Conservation (phyloP, 306 rosid genomes). For the Vachellia pachyceras region DNA sequence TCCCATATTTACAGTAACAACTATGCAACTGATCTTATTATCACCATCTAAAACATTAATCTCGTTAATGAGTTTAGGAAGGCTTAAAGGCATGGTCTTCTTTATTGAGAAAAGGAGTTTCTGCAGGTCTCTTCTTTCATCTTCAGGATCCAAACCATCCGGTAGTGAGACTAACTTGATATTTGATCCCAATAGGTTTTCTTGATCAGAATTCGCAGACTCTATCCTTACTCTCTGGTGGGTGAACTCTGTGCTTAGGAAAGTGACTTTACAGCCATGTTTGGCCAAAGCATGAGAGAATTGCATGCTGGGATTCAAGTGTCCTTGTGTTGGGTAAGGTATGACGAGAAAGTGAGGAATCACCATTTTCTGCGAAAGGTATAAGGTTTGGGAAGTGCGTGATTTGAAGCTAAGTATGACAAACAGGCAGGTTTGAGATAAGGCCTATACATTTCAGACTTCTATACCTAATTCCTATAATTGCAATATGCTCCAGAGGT, state of each 20-base stretch:
- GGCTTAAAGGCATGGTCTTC: slow-evolving; percentile 45
- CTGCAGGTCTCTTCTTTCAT: slow-evolving; percentile 44
- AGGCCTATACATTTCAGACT: background rate
- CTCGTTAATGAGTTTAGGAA: slow-evolving; percentile 55
- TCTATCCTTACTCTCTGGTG: background rate
- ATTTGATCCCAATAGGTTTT: background rate
- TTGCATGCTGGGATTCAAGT: slow-evolving; percentile 52
- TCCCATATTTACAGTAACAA: slow-evolving; percentile 49
- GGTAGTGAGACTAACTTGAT: slow-evolving; percentile 54
- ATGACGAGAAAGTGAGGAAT: slow-evolving; percentile 33
- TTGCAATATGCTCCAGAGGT: too few relatives aligned
- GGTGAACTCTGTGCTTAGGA: slow-evolving; percentile 48
- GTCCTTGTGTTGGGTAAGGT: slow-evolving; percentile 57
- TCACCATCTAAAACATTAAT: slow-evolving; percentile 16
- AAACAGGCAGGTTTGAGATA: background rate
- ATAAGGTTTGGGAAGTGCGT: background rate
- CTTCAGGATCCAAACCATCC: slow-evolving; percentile 58
- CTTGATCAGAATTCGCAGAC: slow-evolving; percentile 12
- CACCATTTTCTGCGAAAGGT: background rate
- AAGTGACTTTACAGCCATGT: slow-evolving; percentile 55
- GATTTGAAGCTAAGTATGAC: background rate
- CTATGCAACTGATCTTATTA: slow-evolving; percentile 45
- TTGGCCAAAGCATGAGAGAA: slow-evolving; percentile 35
- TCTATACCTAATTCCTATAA: too few relatives aligned
- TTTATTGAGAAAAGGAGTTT: slow-evolving; percentile 33